Percentiles rank a stretch among this genome's conserved stretches.
phyloP scores from a whole-genome alignment of 2,329 filamentous ascomycete species.

The Fusarium ambrosium region DNA sequence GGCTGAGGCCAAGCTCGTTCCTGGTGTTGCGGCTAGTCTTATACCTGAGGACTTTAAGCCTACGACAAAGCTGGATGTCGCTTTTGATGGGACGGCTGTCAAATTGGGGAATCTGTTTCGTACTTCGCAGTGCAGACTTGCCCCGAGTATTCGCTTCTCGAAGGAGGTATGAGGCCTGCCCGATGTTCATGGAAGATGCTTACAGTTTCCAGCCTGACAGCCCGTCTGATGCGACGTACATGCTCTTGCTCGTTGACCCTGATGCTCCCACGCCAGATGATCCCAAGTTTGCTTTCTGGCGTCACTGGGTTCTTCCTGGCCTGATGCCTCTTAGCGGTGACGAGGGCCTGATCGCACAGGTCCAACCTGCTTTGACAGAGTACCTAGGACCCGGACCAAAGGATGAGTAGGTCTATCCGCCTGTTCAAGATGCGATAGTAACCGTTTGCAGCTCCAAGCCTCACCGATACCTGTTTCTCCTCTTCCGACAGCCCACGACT shows the following conservation, averaged over 20 bases:
- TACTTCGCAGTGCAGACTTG: constrained; percentile 52
- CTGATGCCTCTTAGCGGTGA: constrained; percentile 50
- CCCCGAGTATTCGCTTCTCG: constrained; percentile 54
- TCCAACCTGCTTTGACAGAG: constrained; percentile 55
- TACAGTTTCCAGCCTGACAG: constrained; percentile 37
- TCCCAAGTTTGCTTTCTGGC: constrained; percentile 68
- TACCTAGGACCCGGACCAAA: constrained; percentile 61
- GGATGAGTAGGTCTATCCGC: constrained; percentile 56
- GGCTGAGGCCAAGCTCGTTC: constrained; percentile 55
- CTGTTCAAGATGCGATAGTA: background rate
- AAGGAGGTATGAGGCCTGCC: constrained; percentile 47
- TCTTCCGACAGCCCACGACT: constrained; percentile 57
- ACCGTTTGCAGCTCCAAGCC: constrained; percentile 56
- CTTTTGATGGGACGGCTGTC: constrained; percentile 52
- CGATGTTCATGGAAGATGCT: background rate
- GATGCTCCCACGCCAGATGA: constrained; percentile 69
- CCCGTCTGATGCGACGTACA: constrained; percentile 54
- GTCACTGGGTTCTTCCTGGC: constrained; percentile 65
- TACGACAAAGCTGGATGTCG: constrained; percentile 55
- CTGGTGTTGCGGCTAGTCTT: constrained; percentile 55
- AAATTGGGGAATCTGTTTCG: constrained; percentile 57
- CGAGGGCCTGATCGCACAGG: constrained; percentile 43
- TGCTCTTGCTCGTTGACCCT: constrained; percentile 65
- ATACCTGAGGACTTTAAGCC: constrained; percentile 60
- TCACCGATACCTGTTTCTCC: constrained; percentile 62